phyloP scores from a whole-genome alignment of 345 rosid genomes.

The Linum trigynum region DNA sequence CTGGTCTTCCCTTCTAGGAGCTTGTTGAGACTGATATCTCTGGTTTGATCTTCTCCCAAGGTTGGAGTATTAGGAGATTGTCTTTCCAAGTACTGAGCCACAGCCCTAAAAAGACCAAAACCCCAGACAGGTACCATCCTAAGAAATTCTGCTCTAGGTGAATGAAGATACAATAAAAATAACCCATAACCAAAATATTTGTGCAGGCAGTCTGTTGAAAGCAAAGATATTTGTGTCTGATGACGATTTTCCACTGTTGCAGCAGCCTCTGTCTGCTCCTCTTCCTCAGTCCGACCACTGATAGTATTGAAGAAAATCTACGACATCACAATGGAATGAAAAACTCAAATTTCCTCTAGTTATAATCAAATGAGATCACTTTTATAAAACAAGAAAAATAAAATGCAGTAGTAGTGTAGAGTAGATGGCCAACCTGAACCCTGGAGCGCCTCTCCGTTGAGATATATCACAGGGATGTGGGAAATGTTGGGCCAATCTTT shows the following conservation, averaged over 20 bases:
- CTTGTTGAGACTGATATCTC: conserved; percentile 49
- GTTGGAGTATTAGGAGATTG: conserved; percentile 33
- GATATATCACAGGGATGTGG: conserved; percentile 8
- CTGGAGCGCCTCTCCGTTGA: neutral
- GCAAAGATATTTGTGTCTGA: no score
- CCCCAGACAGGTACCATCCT: neutral
- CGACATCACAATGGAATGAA: no score
- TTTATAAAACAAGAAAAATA: no score
- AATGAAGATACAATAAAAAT: neutral
- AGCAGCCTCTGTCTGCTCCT: no score
- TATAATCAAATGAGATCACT: no score
- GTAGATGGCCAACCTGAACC: no score
- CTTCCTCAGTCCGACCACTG: no score
- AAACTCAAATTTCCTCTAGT: no score
- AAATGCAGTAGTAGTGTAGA: no score
- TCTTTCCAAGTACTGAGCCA: conserved; percentile 49
- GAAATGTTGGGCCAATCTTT: conserved; percentile 10
- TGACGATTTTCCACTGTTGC: no score
- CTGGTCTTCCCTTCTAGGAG: conserved; percentile 63
- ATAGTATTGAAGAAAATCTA: no score
- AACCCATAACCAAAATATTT: neutral
- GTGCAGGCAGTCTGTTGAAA: no score
- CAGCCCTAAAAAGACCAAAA: conserved; percentile 44
- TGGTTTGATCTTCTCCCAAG: conserved; percentile 21
- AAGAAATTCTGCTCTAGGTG: neutral